Conservation (phyloP, 1,284 basidiomycete genomes). For the Cutaneotrichosporon mucoides region DNA sequence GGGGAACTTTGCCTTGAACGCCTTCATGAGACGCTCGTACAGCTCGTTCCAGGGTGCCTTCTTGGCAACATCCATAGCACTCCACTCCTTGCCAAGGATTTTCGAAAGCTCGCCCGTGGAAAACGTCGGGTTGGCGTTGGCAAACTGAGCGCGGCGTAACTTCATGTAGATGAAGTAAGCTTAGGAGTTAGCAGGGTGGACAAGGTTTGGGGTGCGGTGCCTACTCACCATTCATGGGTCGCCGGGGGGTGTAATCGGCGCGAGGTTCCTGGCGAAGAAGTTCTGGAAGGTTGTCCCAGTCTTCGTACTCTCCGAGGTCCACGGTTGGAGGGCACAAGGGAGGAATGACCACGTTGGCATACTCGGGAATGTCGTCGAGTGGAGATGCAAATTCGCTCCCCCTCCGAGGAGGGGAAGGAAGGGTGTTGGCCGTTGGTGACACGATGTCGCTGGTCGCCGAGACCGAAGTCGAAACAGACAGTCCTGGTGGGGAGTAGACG, state of each 20-base stretch:
- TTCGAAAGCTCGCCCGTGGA: slow-evolving; percentile 21
- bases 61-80: slow-evolving; percentile 10
- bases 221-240: slow-evolving; percentile 22
- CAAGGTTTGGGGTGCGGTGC: neutral
- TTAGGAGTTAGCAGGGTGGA: neutral
- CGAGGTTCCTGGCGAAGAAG: slow-evolving; percentile 20
- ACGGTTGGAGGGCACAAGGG: slow-evolving; percentile 9
- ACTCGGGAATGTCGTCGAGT: slow-evolving; percentile 8
- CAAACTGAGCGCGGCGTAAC: slow-evolving; percentile 17
- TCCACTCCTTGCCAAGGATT: slow-evolving; percentile 22
- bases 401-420: neutral
- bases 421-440: neutral
- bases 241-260: slow-evolving; percentile 15
- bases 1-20: slow-evolving; percentile 24
- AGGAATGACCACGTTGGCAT: slow-evolving; percentile 12
- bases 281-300: slow-evolving; percentile 21
- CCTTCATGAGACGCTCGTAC: slow-evolving; percentile 17
- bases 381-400: slow-evolving; percentile 9
- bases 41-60: slow-evolving; percentile 21
- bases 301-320: slow-evolving; percentile 11
- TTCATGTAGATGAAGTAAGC: slow-evolving; percentile 25
- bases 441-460: slow-evolving; percentile 1
- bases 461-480: neutral
- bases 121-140: slow-evolving; percentile 17
- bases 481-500: neutral